A percentile compares a stretch with the other conserved stretches of the same genome.
These are phyloP conservation scores for Kwoniella dejecticola DNA, from an alignment of 768 basidiomycete species.

Conservation along the genomic window DNA sequence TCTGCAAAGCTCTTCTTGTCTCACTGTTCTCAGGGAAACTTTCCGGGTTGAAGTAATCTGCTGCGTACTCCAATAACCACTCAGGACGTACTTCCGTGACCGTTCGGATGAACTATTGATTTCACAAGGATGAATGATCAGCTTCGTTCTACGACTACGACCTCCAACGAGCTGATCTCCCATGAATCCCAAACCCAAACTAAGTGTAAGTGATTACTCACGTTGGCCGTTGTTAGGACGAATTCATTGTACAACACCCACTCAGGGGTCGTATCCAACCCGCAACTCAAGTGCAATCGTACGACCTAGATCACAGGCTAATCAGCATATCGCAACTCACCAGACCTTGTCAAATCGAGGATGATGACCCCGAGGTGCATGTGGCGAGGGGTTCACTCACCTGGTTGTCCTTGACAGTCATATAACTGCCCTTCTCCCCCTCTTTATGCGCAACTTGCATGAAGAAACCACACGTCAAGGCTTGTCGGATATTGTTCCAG, in stretches of 20 bases:
- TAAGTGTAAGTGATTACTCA: no score
- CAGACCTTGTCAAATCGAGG: no score
- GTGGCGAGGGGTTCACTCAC: no score
- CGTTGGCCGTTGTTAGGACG: slow-evolving; percentile 73
- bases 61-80: slow-evolving; percentile 72
- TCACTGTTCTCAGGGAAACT: slow-evolving; percentile 63
- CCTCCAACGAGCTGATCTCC: no score
- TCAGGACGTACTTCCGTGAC: slow-evolving; percentile 83
- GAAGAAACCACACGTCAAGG: slow-evolving; percentile 90
- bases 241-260: slow-evolving; percentile 96
- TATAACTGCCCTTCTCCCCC: slow-evolving; percentile 79
- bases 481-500: slow-evolving; percentile 73
- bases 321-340: neutral
- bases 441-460: slow-evolving; percentile 98
- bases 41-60: slow-evolving; percentile 69
- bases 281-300: slow-evolving; percentile 80
- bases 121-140: neutral
- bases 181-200: no score
- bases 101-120: slow-evolving; percentile 73
- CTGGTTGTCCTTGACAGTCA: slow-evolving; percentile 95
- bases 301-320: slow-evolving; percentile 61
- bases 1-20: slow-evolving; percentile 60
- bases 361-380: no score
- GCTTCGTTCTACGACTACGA: no score
- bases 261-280: slow-evolving; percentile 80